Base-by-base conservation (phyloP, 306 rosid genomes). In the Alnus glutinosa region DNA sequence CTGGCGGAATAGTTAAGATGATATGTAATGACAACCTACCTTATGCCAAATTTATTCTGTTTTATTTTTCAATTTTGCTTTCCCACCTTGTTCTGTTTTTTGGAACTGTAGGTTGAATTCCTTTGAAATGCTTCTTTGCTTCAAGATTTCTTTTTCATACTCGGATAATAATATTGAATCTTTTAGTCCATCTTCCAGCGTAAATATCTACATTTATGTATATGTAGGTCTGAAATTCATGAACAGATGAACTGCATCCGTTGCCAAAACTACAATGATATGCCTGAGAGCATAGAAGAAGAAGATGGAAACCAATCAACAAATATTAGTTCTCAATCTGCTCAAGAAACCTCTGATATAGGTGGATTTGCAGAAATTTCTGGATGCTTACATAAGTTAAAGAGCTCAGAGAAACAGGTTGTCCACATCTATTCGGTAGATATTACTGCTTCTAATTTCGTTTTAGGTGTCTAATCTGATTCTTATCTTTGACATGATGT, bases 321-420 rank as follows among this genome's bases (percentile, higher is more conserved):
- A 15, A 49, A n/a, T 69, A 18, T 37, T 66, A 59, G 73, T 72
- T 57, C 88, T 70, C 89, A 83, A 81, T 75, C 83, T 42, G 86
- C 77, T 77, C 91, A 83, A 77, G 90, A 87, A 76, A 84, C 64
- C 77, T 68, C 86, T 78, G 98, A 94, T 80, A 89, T 92, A 73
- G 98, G 98, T 57, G 97, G 97, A 89, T 94, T 94, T 87, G 98
- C 98, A 66, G 89, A 89, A 84, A 84, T 80, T 80, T 63, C 97
- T 42, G 98, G 98, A 87, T 89, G 97, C 91, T 82, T 92, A 57
- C 84, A 83, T 77, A 86, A 89, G 83, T 80, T 94, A 79, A 94
- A 85, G 89, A 87, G 83, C 85, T 94, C 97, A 32, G 98, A 94
- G 84, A 91, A 85, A 90, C 98, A 94, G 98, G 98, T 92, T 70